These are phyloP conservation scores for Colletotrichum limetticola DNA, from an alignment of 2,329 filamentous ascomycete species.

Conservation along the genomic window DNA sequence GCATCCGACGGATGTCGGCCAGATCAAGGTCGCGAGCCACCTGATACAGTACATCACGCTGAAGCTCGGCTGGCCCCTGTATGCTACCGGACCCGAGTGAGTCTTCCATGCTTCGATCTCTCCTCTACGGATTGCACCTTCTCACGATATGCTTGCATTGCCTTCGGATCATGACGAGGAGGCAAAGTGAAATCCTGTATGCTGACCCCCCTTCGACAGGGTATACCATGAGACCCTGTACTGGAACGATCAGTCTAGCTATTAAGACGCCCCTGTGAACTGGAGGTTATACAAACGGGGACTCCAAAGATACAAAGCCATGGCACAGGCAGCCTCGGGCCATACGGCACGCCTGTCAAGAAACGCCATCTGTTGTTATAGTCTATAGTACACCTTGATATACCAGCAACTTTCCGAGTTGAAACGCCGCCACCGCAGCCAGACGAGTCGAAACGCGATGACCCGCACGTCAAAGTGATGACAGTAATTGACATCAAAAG, in stretches of 20 bases:
- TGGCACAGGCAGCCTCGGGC: not conserved
- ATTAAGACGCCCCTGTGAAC: conserved; percentile 42
- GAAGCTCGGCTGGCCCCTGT: conserved; percentile 66
- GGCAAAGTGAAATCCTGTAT: not conserved
- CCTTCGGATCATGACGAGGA: not conserved
- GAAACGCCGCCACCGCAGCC: conserved; percentile 25
- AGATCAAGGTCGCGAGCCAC: conserved; percentile 70
- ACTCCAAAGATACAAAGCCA: conserved; percentile 1
- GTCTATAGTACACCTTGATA: conserved; percentile 19
- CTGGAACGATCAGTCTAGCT: conserved; percentile 61
- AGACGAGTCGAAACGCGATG: conserved; percentile 27
- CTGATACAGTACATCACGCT: conserved; percentile 66
- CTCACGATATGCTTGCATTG: conserved; percentile 12
- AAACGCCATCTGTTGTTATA: conserved; percentile 27
- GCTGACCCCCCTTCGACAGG: conserved; percentile 37
- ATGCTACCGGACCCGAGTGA: conserved; percentile 63
- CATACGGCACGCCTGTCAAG: conserved; percentile 18
- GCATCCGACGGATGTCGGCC: conserved; percentile 70
- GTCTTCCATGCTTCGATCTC: conserved; percentile 46
- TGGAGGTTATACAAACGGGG: not conserved
- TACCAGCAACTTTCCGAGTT: conserved; percentile 19
- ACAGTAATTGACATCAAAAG: conserved; percentile 16
- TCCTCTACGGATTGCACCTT: not conserved
- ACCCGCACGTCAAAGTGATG: conserved; percentile 20
- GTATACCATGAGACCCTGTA: conserved; percentile 59